Evolutionary conservation across 2,329 filamentous ascomycete genomes (phyloP), one percentile per base, ranked within the genome.

Genomic region (Penicillium concentricum): DNA sequence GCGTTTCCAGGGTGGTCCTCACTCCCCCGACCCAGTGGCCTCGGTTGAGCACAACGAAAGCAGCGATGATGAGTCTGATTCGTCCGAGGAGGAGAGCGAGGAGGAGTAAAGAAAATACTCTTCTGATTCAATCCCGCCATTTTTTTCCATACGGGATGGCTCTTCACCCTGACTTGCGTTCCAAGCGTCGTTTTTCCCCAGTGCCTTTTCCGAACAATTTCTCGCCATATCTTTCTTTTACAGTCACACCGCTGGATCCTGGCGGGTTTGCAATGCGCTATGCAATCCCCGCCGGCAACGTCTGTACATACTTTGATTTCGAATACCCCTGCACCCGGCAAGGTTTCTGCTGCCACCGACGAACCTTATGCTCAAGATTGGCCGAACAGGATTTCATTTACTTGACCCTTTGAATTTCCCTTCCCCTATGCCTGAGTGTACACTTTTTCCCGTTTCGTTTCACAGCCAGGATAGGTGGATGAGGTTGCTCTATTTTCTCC

Each of bases 81-180:
- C 78, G 58, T 77, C 76, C 18, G 64, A 63, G 30, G 78, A 79
- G 55, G 78, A 80, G 67, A 80, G 78, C 57, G 78, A 80, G 61
- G 78, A 80, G 61, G 78, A 81, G 69, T 80, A 73, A 68, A 32
- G 30, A 32, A 63, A 13, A 35, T 20, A 35, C 49, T 61, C 43
- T 39, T 46, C 20, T 18, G 16, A 38, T 32, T 45, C 30, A 30
- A 45, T 47, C 37, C 28, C 39, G 39, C 47, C 16, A 30, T 30
- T 30, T 16, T 41, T 41, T 45, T 32, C 28, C 18, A 26, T 37
- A 32, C 30, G 45, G 57, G 54, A 57, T 54, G 45, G 38, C 28
- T 20, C 41, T 54, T 61, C 56, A 56, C 52, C 57, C 56, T 61
- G 56, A 60, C 58, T 63, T 63, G 63, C 64, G 63, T 63, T 66